Evolutionary conservation across 2,329 filamentous ascomycete genomes (phyloP).

Genomic region (Colletotrichum tanaceti): DNA sequence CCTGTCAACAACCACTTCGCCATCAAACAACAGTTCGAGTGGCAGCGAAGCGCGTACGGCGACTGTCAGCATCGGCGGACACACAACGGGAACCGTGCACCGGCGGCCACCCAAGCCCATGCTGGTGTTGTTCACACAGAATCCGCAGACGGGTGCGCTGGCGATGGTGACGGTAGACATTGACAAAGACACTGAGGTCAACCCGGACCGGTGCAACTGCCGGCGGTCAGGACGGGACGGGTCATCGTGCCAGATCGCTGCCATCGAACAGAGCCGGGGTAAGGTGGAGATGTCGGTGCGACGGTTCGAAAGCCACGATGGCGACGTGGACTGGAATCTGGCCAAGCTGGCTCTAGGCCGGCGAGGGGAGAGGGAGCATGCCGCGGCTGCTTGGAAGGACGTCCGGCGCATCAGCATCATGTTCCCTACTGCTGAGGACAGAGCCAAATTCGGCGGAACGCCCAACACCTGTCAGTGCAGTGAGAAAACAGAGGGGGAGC

Average conservation of each 20-base stretch:
- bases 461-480: constrained; percentile 46
- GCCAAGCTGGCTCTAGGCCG: constrained; percentile 45
- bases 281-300: constrained; percentile 43
- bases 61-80: constrained; percentile 41
- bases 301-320: constrained; percentile 45
- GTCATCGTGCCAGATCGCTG: constrained; percentile 27
- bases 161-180: constrained; percentile 49
- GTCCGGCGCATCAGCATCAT: constrained; percentile 49
- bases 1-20: constrained; percentile 26
- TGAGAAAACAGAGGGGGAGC: constrained; percentile 42
- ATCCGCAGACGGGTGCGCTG: constrained; percentile 40
- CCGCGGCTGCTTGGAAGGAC: constrained; percentile 42
- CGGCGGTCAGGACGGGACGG: constrained; percentile 45
- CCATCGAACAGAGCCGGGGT: constrained; percentile 46
- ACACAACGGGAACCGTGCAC: constrained; percentile 47
- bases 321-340: constrained; percentile 46
- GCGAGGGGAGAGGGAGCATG: constrained; percentile 27
- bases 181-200: constrained; percentile 49
- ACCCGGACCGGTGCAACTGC: constrained; percentile 52
- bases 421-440: constrained; percentile 43
- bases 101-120: constrained; percentile 49
- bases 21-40: constrained; percentile 38
- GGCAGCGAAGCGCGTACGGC: constrained; percentile 39
- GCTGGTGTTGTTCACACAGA: constrained; percentile 50
- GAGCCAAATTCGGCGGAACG: constrained; percentile 46